Base-by-base conservation (phyloP, 2,329 filamentous ascomycete species). In the Fusarium papillatum region DNA sequence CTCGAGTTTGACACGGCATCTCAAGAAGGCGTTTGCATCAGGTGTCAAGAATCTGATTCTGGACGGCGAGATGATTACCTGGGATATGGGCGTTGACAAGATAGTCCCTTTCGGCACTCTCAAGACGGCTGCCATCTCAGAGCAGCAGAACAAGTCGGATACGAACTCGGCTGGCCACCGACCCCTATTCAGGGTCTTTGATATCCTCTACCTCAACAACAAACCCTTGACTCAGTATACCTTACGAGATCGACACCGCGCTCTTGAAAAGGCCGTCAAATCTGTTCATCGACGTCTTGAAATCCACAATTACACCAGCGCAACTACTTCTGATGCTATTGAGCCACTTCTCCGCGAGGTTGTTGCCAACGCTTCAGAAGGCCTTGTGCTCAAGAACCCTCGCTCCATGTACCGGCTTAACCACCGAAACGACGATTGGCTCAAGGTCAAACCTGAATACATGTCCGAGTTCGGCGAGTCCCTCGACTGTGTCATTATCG, bases 361-460 rank as follows among this genome's bases (percentile, higher is more conserved):
- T 3, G 93, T 99, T 11, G 95, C 94, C 3, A 94, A 96, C 75
- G 92, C 95, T 0, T 96, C 94, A 0, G 97, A 98, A 83, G 97
- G 97, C 2, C 88, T 98, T 1, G 95, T 99, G 0, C 86, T 98
- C 64, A 99, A 99, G 86, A 98, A 98, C 74, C 97, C 97, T 10
- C 90, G 93, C 7, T 98, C 96, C 1, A 90, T 91, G 80, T 99
- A 99, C 82, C 90, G 92, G 9, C 88, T 98, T 13, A 98, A 98
- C 80, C 94, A 95, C 77, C 93, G 97, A 60, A 97, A 97, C 79
- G 95, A 98, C 78, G 95, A 98, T 83, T 99, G 97, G 97, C 93
- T 98, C 85, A 99, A 99, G 82, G 96, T 99, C 11, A 99, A 99
- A 80, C 97, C 97, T 1, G 97, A 99, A 76, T 99, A 99, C 83